These are phyloP conservation scores for Hyparrhenia diplandra DNA, from an alignment of 176 grass and related monocot species.

Conservation along the genomic window DNA sequence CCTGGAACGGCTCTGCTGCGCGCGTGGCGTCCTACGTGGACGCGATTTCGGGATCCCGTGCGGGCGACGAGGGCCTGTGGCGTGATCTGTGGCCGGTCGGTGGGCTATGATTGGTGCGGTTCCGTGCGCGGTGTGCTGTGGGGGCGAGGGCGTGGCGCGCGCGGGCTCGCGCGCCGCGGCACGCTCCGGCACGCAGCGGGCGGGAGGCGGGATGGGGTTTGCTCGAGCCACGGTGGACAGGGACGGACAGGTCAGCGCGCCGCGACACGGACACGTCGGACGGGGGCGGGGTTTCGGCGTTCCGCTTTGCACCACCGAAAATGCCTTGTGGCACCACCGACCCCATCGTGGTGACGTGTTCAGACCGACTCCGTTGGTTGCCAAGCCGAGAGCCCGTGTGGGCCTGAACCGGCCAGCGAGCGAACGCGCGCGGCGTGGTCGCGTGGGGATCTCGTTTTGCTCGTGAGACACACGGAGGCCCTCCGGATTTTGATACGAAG, in stretches of 20 bases:
- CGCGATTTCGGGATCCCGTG: not conserved
- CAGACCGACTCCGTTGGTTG: not conserved
- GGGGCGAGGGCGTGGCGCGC: not conserved
- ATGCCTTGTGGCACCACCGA: too few relatives aligned
- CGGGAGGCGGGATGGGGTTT: conserved; percentile 33
- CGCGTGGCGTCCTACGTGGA: conserved; percentile 44
- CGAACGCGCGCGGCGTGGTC: conserved; percentile 10
- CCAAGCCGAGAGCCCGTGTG: not conserved
- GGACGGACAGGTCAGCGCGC: not conserved
- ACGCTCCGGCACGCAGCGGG: conserved; percentile 44
- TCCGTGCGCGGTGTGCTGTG: not conserved
- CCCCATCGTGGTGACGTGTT: not conserved
- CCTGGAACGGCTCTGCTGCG: not conserved
- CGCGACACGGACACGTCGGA: conserved; percentile 27
- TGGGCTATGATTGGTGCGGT: accelerated
- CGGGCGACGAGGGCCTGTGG: accelerated
- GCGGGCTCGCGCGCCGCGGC: conserved; percentile 16
- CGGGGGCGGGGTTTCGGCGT: too few relatives aligned
- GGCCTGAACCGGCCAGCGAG: not conserved
- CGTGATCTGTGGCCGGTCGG: accelerated
- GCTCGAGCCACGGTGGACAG: conserved; percentile 25
- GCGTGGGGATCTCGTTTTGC: conserved; percentile 25
- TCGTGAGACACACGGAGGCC: conserved; percentile 18
- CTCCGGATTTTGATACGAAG: too few relatives aligned
- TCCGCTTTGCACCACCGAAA: too few relatives aligned